Conservation (phyloP, 202 grass and related monocot genomes). For the Schoenoplectus triqueter region DNA sequence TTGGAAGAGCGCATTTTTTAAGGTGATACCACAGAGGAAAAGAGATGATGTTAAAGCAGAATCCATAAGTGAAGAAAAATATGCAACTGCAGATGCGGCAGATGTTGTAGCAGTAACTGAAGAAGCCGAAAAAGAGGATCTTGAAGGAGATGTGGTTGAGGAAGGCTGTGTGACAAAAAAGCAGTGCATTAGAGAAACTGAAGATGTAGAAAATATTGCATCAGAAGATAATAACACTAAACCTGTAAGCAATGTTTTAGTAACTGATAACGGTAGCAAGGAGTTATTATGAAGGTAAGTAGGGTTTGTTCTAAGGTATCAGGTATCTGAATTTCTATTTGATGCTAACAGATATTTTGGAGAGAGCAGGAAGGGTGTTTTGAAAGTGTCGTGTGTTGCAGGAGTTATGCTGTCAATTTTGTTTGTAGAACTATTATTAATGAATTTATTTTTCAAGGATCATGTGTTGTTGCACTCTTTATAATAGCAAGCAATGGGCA, state of each 20-base stretch:
- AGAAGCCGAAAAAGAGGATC: conserved; percentile 31
- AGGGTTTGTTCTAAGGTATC: background rate
- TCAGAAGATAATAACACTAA: background rate
- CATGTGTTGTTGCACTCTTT: background rate
- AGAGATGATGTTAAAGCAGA: conserved; percentile 40
- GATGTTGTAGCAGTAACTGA: background rate
- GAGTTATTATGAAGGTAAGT: conserved; percentile 5
- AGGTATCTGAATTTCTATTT: background rate
- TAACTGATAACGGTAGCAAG: background rate
- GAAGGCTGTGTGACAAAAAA: conserved; percentile 33
- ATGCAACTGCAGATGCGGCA: conserved; percentile 10
- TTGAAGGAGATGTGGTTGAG: background rate
- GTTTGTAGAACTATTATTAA: background rate
- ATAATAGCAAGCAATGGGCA: background rate
- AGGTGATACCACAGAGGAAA: conserved; percentile 83
- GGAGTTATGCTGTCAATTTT: background rate
- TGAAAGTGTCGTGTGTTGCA: background rate
- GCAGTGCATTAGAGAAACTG: conserved; percentile 41
- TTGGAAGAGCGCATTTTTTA: conserved; percentile 89
- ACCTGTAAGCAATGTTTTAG: too few relatives aligned
- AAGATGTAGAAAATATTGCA: conserved; percentile 30
- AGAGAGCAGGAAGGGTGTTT: background rate
- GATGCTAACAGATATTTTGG: background rate
- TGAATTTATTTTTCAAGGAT: too few relatives aligned
- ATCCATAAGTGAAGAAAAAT: conserved; percentile 5